These are phyloP conservation scores for Epichloe sibirici DNA, from an alignment of 2,329 filamentous ascomycete species.

Conservation along the genomic window DNA sequence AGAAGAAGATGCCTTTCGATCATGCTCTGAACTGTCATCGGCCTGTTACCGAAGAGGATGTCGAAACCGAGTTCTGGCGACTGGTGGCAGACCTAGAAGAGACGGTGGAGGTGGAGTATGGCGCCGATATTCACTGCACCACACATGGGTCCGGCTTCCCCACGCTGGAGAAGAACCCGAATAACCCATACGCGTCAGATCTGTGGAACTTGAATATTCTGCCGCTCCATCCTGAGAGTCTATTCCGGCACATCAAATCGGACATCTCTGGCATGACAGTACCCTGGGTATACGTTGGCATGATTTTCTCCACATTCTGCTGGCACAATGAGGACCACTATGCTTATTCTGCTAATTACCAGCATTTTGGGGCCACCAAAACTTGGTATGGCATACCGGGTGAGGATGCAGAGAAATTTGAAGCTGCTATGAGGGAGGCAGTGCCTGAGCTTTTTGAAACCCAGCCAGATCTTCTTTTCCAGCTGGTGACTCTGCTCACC, in stretches of 20 bases:
- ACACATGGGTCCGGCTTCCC: constrained; percentile 97
- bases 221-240: constrained; percentile 77
- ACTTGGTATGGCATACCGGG: constrained; percentile 98
- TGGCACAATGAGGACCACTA: constrained; percentile 99
- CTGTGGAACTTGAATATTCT: constrained; percentile 94
- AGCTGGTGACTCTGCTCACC: constrained; percentile 89
- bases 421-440: constrained; percentile 86
- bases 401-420: constrained; percentile 87
- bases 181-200: constrained; percentile 75
- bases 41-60: constrained; percentile 84
- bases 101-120: constrained; percentile 95
- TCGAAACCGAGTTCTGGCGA: constrained; percentile 94
- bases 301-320: constrained; percentile 99
- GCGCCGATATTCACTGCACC: constrained; percentile 94
- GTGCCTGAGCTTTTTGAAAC: constrained; percentile 95
- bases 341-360: constrained; percentile 94
- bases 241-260: constrained; percentile 95
- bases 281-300: constrained; percentile 96
- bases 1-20: constrained; percentile 80
- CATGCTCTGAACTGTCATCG: constrained; percentile 68
- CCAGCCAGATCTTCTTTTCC: constrained; percentile 90
- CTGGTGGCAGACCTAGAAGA: constrained; percentile 89
- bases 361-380: constrained; percentile 95
- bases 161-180: constrained; percentile 81
- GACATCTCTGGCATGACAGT: constrained; percentile 99